Percentiles rank a stretch among this genome's conserved stretches.
These are phyloP conservation scores for Aspergillus sp. DNA, from an alignment of 2,329 filamentous ascomycete species.

Conservation along the genomic window DNA sequence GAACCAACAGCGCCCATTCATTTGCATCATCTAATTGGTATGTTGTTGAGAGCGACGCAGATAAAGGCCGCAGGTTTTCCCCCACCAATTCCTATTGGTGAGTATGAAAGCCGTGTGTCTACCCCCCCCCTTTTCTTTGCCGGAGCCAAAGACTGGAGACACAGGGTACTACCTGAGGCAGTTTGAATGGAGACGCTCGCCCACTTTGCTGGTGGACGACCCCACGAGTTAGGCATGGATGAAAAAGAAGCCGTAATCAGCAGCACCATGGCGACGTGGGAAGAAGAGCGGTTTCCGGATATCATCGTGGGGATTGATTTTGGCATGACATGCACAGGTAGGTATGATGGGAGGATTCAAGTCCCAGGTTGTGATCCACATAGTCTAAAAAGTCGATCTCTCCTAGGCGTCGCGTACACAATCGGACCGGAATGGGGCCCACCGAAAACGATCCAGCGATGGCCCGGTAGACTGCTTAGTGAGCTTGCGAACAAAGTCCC, in stretches of 20 bases:
- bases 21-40: not conserved
- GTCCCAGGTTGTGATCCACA: not conserved
- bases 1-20: not conserved
- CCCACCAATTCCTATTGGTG: not conserved
- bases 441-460: slow-evolving; percentile 34
- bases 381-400: not conserved
- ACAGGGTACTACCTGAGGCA: not conserved
- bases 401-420: slow-evolving; percentile 35
- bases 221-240: slow-evolving; percentile 7
- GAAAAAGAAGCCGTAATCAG: slow-evolving; percentile 15
- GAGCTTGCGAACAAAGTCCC: slow-evolving; percentile 36
- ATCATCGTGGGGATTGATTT: slow-evolving; percentile 7
- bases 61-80: too few species aligned
- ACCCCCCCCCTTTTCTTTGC: not conserved
- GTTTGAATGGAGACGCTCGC: not conserved
- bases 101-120: not conserved
- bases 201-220: not conserved
- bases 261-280: not conserved
- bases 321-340: slow-evolving; percentile 27
- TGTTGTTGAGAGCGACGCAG: not conserved
- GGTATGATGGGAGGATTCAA: not conserved
- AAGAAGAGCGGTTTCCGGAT: slow-evolving; percentile 1
- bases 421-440: slow-evolving; percentile 32
- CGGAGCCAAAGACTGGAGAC: not conserved
- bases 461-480: slow-evolving; percentile 28